Base-by-base conservation (phyloP, 164 flowering plant genomes). In the Dillenia suffruticosa region DNA sequence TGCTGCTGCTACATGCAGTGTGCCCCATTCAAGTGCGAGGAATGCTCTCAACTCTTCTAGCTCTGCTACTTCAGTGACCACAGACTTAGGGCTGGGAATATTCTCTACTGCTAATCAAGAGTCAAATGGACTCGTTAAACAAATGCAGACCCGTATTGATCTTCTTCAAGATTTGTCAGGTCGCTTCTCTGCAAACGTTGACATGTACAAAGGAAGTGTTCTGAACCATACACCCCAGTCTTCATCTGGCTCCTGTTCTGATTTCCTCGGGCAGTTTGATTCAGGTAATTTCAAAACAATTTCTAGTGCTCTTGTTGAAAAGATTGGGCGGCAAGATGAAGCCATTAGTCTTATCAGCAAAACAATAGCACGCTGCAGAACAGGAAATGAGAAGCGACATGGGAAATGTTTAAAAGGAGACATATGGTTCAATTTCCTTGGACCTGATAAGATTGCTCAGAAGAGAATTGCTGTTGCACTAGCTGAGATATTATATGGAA, bases 401-500 rank as follows among this genome's bases (percentile, higher is more conserved):
- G 77, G 80, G 48, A 65, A 81, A 49, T 68, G 69, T 66, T 60
- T 51, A 24, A 77, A 74, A 76, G 74, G 88, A 49, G 94, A 84
- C 63, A 61, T 83, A 56, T 95, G 99, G 97, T 66, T 95, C 26
- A 76, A 64, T 74, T 82, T 89, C 57, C 65, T 65, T 9, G 99
- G 97, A n/a, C 87, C 86, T 55, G 96, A 94, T 72, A 65, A 74
- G 67, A 64, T 74, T 58, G 81, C 80, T 10, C 88, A 87, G 73
- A 84, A 62, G 77, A 89, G 67, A 72, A 72, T 80, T 49, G 96
- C 92, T 13, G 46, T 71, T 58, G 88, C 96, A 16, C 84, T 95
- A 32, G 87, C 96, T 24, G 96, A 92, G 70, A 56, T 81, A 54
- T 16, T 86, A 11, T 86, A 69, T 73, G 86, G 90, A 58, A 74